These are phyloP conservation scores for Sinapis alba DNA, from an alignment of 441 rosid species.

Conservation along the genomic window DNA sequence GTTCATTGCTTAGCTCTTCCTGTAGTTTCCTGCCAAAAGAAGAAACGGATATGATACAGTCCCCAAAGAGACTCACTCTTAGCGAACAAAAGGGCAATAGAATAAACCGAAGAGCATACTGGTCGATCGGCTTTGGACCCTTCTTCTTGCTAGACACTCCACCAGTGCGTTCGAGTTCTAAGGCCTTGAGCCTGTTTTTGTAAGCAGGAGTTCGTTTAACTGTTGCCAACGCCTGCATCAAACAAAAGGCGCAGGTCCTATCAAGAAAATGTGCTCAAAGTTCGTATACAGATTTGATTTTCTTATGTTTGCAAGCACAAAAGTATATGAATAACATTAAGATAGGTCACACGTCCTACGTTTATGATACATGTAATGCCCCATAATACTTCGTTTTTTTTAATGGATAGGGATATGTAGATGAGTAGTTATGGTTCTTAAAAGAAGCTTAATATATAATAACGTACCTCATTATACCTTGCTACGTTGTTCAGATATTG, in stretches of 20 bases:
- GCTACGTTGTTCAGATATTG: constrained; percentile 83
- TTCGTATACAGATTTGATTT: background rate
- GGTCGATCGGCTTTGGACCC: constrained; percentile 73
- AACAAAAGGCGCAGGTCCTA: background rate
- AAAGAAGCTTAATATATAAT: too few relatives aligned
- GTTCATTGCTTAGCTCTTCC: constrained; percentile 92
- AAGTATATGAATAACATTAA: background rate
- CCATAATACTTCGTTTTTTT: background rate
- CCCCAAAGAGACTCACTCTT: background rate
- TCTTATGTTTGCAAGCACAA: constrained; percentile 9
- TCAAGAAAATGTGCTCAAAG: background rate
- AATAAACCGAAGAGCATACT: constrained; percentile 41
- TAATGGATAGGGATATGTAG: background rate
- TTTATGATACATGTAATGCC: background rate
- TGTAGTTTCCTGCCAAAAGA: constrained; percentile 59
- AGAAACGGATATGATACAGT: background rate
- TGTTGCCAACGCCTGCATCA: constrained; percentile 74
- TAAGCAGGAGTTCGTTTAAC: constrained; percentile 95
- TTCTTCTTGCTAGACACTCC: constrained; percentile 78
- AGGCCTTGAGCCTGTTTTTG: constrained; percentile 81
- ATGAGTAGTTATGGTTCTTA: too few relatives aligned
- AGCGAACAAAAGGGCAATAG: background rate
- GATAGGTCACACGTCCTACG: background rate
- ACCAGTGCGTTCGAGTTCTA: constrained; percentile 85
- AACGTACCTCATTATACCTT: constrained; percentile 88